Conservation (phyloP, 305 asterid genomes). For the Fraxinus greggii region DNA sequence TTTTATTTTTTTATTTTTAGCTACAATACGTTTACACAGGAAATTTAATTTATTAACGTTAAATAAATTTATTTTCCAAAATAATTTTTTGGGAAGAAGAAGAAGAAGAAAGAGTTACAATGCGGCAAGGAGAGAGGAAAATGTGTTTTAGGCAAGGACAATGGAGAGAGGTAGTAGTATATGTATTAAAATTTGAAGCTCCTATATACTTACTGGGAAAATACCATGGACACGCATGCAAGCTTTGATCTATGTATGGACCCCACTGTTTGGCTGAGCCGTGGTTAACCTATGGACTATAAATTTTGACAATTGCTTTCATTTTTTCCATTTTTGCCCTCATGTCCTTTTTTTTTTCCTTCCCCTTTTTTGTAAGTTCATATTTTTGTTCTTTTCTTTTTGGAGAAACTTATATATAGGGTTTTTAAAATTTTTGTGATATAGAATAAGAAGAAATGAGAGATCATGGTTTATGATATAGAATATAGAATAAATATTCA, state of each 20-base stretch:
- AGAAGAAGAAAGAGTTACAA: slow-evolving; percentile 16
- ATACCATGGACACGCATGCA: slow-evolving; percentile 2
- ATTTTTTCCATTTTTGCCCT: background rate
- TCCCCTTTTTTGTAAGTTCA: background rate
- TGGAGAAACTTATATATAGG: background rate
- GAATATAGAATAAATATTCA: background rate
- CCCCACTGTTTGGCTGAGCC: background rate
- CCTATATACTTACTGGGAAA: slow-evolving; percentile 26
- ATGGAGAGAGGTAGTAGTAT: background rate
- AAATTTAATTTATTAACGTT: background rate
- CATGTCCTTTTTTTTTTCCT: background rate
- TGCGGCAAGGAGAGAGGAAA: slow-evolving; percentile 17
- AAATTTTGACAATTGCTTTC: background rate
- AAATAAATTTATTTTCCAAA: background rate
- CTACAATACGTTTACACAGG: background rate
- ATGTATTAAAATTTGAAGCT: slow-evolving; percentile 18
- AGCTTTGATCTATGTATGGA: background rate
- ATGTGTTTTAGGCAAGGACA: background rate
- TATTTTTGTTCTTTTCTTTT: too few relatives aligned
- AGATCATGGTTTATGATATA: background rate
- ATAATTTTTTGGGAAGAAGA: background rate
- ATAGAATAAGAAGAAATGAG: background rate
- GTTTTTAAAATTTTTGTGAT: background rate
- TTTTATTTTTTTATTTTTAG: background rate
- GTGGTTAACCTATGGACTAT: background rate